These are phyloP conservation scores for Boletellus sp. DNA, from an alignment of 768 basidiomycete genomes.

Conservation along the genomic window DNA sequence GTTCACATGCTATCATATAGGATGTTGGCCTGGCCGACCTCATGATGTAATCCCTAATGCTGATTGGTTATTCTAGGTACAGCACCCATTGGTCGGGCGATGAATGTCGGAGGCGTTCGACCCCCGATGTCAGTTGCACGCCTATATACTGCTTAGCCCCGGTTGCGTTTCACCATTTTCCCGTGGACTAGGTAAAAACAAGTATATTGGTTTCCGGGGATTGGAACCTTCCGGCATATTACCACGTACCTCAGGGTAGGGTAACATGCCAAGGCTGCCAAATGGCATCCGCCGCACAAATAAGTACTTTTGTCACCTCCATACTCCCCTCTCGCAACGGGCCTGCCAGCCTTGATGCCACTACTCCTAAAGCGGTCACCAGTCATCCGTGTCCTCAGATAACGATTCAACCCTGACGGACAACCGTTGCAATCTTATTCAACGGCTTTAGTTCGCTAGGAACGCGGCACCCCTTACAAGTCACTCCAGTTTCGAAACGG, in stretches of 20 bases:
- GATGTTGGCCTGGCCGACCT: not conserved
- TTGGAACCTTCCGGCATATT: conserved; percentile 17
- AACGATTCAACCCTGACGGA: not conserved
- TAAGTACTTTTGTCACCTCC: conserved; percentile 1
- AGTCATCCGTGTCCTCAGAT: conserved; percentile 7
- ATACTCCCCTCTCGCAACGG: not conserved
- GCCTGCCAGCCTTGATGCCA: not conserved
- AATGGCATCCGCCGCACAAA: not conserved
- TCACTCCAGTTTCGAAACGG: too few species aligned
- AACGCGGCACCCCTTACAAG: too few species aligned
- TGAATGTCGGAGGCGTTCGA: conserved; percentile 23
- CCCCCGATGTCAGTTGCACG: conserved; percentile 19
- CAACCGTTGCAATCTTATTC: not conserved
- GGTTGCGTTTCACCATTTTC: not conserved
- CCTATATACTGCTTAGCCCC: not conserved
- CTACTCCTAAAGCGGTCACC: conserved; percentile 2
- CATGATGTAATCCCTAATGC: not conserved
- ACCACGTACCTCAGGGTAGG: conserved; percentile 5
- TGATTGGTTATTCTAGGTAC: conserved; percentile 2
- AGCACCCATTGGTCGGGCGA: conserved; percentile 10
- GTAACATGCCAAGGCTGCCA: not conserved
- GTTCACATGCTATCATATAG: not conserved
- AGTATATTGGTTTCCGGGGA: conserved; percentile 10
- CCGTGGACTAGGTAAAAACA: conserved; percentile 10
- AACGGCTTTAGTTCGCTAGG: not conserved